Evolutionary conservation across 2,329 filamentous ascomycete genomes (phyloP).

Genomic region (Fusarium sp.): DNA sequence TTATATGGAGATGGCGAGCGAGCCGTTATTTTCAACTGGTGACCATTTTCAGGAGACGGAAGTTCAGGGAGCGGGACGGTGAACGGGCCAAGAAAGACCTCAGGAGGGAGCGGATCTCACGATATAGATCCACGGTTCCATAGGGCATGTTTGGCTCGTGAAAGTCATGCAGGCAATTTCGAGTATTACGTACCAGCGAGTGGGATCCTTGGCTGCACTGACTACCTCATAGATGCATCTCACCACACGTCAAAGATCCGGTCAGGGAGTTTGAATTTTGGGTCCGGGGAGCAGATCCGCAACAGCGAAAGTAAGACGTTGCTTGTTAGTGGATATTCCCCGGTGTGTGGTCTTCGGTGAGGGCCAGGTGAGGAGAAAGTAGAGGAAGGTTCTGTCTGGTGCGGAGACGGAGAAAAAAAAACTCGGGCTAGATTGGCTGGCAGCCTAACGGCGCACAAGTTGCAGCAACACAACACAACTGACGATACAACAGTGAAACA

Average conservation of each 20-base stretch:
- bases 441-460: constrained; percentile 35
- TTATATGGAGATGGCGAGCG: not conserved
- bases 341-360: constrained; percentile 22
- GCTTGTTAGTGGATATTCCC: constrained; percentile 15
- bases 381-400: constrained; percentile 12
- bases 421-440: constrained; percentile 21
- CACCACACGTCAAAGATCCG: constrained; percentile 2
- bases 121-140: constrained; percentile 5
- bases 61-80: constrained; percentile 28
- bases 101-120: constrained; percentile 15
- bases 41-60: constrained; percentile 27
- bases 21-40: not conserved
- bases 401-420: constrained; percentile 33
- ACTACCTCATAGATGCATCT: not conserved
- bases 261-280: not conserved
- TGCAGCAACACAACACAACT: constrained; percentile 9
- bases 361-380: constrained; percentile 8
- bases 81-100: constrained; percentile 24
- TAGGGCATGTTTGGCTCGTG: not conserved
- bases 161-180: constrained; percentile 1
- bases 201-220: not conserved
- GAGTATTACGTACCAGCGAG: constrained; percentile 6
- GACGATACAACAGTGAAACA: constrained; percentile 14
- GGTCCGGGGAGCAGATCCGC: constrained; percentile 2
- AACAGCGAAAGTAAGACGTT: not conserved